phyloP scores from a whole-genome alignment of 306 rosid species.

The Echinosophora koreensis region DNA sequence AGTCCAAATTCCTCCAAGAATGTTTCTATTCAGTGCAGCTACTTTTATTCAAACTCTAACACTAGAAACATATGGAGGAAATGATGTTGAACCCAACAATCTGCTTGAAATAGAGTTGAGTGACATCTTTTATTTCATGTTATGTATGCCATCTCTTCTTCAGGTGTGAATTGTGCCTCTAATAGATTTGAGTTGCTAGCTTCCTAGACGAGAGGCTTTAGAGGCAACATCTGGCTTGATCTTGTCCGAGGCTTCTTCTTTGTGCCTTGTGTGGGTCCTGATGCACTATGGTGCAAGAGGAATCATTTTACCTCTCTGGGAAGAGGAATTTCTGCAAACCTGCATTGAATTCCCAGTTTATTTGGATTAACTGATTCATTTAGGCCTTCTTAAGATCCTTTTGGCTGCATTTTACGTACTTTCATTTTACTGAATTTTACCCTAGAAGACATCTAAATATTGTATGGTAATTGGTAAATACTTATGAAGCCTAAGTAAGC shows the following conservation, averaged over 20 bases:
- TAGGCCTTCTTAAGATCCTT: conserved; percentile 2
- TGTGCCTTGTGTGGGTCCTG: not conserved
- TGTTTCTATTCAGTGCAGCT: not conserved
- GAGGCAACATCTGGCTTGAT: not conserved
- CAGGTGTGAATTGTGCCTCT: not conserved
- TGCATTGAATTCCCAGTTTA: not conserved
- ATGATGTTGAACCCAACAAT: conserved; percentile 1
- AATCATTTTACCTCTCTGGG: too few species aligned
- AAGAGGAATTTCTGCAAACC: not conserved
- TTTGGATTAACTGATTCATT: not conserved
- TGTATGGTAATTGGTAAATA: too few species aligned
- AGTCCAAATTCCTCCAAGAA: not conserved
- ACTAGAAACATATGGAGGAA: conserved; percentile 2
- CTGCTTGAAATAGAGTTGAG: not conserved
- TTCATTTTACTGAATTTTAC: conserved; percentile 9
- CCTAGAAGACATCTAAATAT: not conserved
- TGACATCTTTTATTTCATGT: not conserved
- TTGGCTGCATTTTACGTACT: conserved; percentile 20
- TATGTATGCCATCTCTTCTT: not conserved
- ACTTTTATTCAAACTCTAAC: not conserved
- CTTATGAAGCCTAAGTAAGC: too few species aligned
- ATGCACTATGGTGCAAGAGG: not conserved
- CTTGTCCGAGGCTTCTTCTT: not conserved
- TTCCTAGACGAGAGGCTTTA: not conserved
- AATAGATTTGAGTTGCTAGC: conserved; percentile 10